A percentile compares a stretch with the other conserved stretches of the same genome.
These are phyloP conservation scores for Gossypium schwendimanii DNA, from an alignment of 441 rosid genomes.

Conservation along the genomic window DNA sequence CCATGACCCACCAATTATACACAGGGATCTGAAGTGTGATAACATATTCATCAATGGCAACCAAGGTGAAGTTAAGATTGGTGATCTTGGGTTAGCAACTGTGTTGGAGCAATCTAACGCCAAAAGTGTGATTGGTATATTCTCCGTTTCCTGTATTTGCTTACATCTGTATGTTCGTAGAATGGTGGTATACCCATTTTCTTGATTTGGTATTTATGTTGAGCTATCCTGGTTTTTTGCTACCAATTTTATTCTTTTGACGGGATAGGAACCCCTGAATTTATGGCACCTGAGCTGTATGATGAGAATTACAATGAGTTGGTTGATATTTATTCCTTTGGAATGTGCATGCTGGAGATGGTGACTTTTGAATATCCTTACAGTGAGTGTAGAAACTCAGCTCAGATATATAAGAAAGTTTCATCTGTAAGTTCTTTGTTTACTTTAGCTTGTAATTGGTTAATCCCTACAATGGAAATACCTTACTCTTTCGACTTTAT, in stretches of 20 bases:
- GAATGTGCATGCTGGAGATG: constrained; percentile 72
- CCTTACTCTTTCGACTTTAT: constrained; percentile 7
- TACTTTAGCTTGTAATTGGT: constrained; percentile 3
- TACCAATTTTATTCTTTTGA: constrained; percentile 6
- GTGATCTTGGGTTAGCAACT: constrained; percentile 73
- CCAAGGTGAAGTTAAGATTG: constrained; percentile 71
- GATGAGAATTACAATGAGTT: constrained; percentile 61
- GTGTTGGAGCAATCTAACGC: constrained; percentile 66
- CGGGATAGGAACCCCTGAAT: constrained; percentile 54
- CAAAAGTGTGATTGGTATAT: constrained; percentile 61
- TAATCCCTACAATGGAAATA: background rate
- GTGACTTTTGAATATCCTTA: constrained; percentile 64
- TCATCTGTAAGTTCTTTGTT: constrained; percentile 36
- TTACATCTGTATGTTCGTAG: background rate
- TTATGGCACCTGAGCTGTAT: constrained; percentile 72
- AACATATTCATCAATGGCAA: constrained; percentile 67
- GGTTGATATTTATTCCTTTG: constrained; percentile 61
- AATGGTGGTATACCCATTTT: background rate
- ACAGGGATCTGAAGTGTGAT: constrained; percentile 69
- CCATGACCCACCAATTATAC: constrained; percentile 63
- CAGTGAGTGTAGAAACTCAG: constrained; percentile 60
- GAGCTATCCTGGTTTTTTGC: constrained; percentile 1
- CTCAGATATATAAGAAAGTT: constrained; percentile 73
- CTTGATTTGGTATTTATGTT: constrained; percentile 5
- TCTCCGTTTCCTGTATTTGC: background rate